Evolutionary conservation across 23 red algal species (phyloP).

Genomic region (Chondrus crispus): DNA sequence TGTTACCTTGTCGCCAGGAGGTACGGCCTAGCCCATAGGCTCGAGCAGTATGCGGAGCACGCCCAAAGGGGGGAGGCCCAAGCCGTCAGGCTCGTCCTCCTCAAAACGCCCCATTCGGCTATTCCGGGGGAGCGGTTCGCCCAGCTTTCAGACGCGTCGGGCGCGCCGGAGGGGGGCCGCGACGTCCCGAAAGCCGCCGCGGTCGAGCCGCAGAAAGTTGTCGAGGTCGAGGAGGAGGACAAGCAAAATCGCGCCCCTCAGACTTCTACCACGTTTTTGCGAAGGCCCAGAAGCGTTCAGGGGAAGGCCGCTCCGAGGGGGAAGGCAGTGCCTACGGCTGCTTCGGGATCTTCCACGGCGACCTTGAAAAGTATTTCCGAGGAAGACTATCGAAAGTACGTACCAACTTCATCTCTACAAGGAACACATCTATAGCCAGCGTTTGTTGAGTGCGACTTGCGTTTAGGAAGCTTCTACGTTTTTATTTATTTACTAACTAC

Average conservation of each 20-base stretch:
- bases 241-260: background rate
- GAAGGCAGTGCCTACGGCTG: too few species aligned
- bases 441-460: too few species aligned
- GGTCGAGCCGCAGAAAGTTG: too few species aligned
- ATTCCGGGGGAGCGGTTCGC: background rate
- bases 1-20: slow-evolving; percentile 34
- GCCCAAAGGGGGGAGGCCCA: slow-evolving; percentile 30
- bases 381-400: slow-evolving; percentile 63
- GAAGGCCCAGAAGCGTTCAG: too few species aligned
- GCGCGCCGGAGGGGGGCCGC: too few species aligned
- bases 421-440: too few species aligned
- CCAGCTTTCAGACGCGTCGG: slow-evolving; percentile 5
- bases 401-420: background rate
- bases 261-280: background rate
- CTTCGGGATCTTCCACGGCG: background rate
- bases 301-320: too few species aligned
- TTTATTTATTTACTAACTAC: too few species aligned
- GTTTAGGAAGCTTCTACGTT: too few species aligned
- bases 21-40: slow-evolving; percentile 24
- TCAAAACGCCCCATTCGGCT: slow-evolving; percentile 39
- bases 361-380: slow-evolving; percentile 37
- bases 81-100: slow-evolving; percentile 22
- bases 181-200: too few species aligned
- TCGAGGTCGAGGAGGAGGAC: too few species aligned
- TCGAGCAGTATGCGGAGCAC: slow-evolving; percentile 5